These are phyloP conservation scores for Aspergillus conjunctus DNA, from an alignment of 495 filamentous ascomycete genomes.

Conservation along the genomic window DNA sequence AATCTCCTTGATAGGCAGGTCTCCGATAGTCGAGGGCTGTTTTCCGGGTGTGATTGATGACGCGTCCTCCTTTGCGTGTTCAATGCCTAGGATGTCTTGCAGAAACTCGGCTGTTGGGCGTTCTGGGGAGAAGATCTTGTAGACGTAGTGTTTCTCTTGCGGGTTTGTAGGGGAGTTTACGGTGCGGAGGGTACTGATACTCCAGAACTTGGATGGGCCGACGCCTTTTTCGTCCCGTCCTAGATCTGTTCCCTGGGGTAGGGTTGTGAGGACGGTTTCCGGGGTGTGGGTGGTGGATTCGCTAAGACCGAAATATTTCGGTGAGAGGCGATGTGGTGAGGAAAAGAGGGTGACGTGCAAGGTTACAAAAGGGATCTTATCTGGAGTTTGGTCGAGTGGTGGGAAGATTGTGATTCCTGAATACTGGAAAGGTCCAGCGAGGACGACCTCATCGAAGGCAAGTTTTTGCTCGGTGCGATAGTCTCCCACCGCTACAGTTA, in stretches of 20 bases:
- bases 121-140: slow-evolving; percentile 92
- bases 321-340: slow-evolving; percentile 67
- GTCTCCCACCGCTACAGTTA: slow-evolving; percentile 51
- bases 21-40: slow-evolving; percentile 30
- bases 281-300: slow-evolving; percentile 58
- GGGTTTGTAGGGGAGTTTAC: slow-evolving; percentile 46
- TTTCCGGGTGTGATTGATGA: neutral
- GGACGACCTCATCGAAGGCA: slow-evolving; percentile 74
- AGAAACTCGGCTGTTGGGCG: slow-evolving; percentile 66
- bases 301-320: slow-evolving; percentile 68
- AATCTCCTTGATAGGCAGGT: slow-evolving; percentile 53
- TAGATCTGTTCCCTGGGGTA: slow-evolving; percentile 58
- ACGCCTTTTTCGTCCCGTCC: slow-evolving; percentile 55
- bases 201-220: slow-evolving; percentile 79
- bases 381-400: slow-evolving; percentile 56
- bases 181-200: slow-evolving; percentile 75
- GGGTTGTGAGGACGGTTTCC: slow-evolving; percentile 77
- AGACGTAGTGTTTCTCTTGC: slow-evolving; percentile 69
- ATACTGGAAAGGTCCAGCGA: slow-evolving; percentile 78
- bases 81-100: slow-evolving; percentile 42
- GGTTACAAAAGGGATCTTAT: slow-evolving; percentile 76
- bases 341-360: slow-evolving; percentile 90
- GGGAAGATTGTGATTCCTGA: slow-evolving; percentile 62
- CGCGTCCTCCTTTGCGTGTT: slow-evolving; percentile 21
- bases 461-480: slow-evolving; percentile 36